Evolutionary conservation across 1,284 basidiomycete genomes (phyloP), one percentile per base, ranked within the genome.

Genomic region (Puccinia coronata): DNA sequence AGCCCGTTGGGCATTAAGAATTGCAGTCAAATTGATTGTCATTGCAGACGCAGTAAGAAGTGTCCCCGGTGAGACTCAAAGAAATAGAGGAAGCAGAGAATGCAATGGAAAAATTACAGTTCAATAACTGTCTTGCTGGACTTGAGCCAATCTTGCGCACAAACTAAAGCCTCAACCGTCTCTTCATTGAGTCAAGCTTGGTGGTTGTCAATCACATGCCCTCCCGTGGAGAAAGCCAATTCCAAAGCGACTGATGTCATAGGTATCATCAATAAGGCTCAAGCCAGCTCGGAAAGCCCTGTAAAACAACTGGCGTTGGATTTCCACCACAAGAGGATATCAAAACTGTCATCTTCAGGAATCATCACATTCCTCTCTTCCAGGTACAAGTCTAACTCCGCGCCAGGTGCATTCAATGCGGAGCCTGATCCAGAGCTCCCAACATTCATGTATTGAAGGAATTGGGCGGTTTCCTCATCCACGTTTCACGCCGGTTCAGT

Each of bases 171-270:
- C 34, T 65, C 61, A 39, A 51, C 18, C 11, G 23, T 12, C 23
- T 51, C 49, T 51, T 51, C 18, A 39, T 57, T 31, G 8, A 57
- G 55, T 8, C 43, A 16, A 6, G 16, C 16, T 43, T 16, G 16
- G 16, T 43, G 16, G 43, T 43, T 16, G 16, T 43, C 43, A 43
- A 43, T n/a, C n/a, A n/a, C n/a, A n/a, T n/a, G n/a, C n/a, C n/a
- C n/a, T n/a, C n/a, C 23, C 34, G 59, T 11, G 18, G 23, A 67
- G 12, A 67, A 67, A 11, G 65, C 65, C n/a, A 39, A 41, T 20
- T 67, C 65, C 20, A 25, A 67, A 43, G 36, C 65, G 1, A 67
- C 65, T n/a, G 65, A 67, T 12, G 65, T 67, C 39, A 43, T 67
- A 2, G 65, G 65, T 25, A 28, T n/a, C 61, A 65, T 65, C 11